Base-by-base conservation (phyloP, 495 filamentous ascomycete genomes). In the Bathelium albidoporum region DNA sequence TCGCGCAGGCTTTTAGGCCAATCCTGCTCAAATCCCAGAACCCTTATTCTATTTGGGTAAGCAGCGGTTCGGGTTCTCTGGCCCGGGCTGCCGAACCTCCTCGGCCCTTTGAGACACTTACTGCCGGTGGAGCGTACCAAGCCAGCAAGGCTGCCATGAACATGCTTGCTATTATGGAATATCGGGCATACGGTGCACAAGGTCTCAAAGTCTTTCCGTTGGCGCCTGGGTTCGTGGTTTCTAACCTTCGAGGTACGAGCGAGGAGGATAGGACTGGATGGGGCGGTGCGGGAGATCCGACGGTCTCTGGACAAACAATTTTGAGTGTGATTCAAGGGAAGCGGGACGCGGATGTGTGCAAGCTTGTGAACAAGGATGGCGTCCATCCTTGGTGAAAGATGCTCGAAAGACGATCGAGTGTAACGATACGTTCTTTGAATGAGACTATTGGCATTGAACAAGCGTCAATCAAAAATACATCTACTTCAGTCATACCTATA, bases 141-240 rank as follows among this genome's bases (percentile, higher is more conserved):
- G 66, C 63, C 32, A 74, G 64, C 64, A 73, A 73, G 49, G 63
- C 72, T 1, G 73, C 74, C 2, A 31, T 75, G 26, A 73, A 71
- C 39, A 74, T 75, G 65, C 29, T 75, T 16, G 59, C 61, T 1
- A 52, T 66, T 1, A 62, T 63, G 63, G 61, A 72, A 31, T 10
- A 22, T 0, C 24, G 28, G n/a, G 58, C 49, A 4, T 68, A 64
- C 31, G 65, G 64, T 5, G 24, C 43, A 29, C 20, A 64, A 28
- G 70, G 73, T 0, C 41, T 70, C 2, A 73, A 70, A 63, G 63
- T 74, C 2, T 78, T 75, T 59, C 18, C 36, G 7, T 64, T 44
- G 36, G 68, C 65, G 49, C 72, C 72, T 0, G 72, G 72, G 16
- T 70, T 75, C 26, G 76, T 78, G 41, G 64, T 73, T 32, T 75